These are phyloP conservation scores for Neovahlkampfia damariscottae DNA, from an alignment of 78 protist genomes.

Conservation along the genomic window DNA sequence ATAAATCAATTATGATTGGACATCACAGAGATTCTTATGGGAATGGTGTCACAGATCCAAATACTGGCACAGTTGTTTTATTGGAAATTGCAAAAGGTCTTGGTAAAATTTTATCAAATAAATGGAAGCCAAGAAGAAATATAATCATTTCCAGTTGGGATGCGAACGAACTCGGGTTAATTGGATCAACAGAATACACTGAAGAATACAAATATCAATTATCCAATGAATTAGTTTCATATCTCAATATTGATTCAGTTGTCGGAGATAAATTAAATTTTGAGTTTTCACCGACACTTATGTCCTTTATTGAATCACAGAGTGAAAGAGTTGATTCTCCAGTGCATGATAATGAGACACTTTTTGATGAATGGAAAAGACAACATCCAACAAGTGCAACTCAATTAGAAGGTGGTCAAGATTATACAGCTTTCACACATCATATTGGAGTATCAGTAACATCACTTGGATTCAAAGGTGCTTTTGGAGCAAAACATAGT, in stretches of 20 bases:
- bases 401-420: too few species aligned
- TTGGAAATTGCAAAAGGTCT: constrained; percentile 8
- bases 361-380: too few species aligned
- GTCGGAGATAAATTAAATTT: too few species aligned
- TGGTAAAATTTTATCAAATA: not conserved
- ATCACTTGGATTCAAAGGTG: too few species aligned
- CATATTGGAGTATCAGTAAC: constrained; percentile 18
- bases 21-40: constrained; percentile 43
- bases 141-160: not conserved
- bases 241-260: constrained; percentile 18
- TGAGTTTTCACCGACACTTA: too few species aligned
- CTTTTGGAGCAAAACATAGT: too few species aligned
- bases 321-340: too few species aligned
- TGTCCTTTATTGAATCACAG: too few species aligned
- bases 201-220: not conserved
- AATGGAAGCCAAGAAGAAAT: constrained; percentile 30
- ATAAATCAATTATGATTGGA: not conserved
- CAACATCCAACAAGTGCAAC: too few species aligned
- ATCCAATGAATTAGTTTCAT: not conserved
- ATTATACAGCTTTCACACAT: constrained; percentile 24
- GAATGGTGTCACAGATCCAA: constrained; percentile 43
- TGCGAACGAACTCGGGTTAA: constrained; percentile 11
- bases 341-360: too few species aligned
- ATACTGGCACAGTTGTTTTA: constrained; percentile 21
- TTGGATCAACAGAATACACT: constrained; percentile 19